Evolutionary conservation across 352 stramenopile species (phyloP).

Genomic region (Pelagophyceae sp.): DNA sequence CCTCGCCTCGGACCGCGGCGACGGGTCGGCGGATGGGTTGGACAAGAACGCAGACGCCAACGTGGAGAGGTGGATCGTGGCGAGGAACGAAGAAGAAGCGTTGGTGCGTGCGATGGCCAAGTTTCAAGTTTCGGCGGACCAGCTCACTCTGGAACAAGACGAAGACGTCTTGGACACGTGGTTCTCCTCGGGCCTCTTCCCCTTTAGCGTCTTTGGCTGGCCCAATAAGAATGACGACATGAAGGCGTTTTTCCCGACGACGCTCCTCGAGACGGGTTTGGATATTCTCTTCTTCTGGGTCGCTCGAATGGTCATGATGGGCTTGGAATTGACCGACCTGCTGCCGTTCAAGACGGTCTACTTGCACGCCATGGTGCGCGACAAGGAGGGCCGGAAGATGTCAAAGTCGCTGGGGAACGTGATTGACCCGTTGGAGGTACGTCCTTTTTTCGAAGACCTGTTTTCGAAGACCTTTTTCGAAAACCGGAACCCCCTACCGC

Average conservation of each 20-base stretch:
- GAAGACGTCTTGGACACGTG: constrained; percentile 99
- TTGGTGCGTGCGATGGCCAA: constrained; percentile 62
- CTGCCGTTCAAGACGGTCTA: constrained; percentile 97
- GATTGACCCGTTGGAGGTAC: constrained; percentile 95
- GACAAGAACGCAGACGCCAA: constrained; percentile 48
- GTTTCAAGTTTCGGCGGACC: constrained; percentile 52
- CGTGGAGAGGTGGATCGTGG: constrained; percentile 87
- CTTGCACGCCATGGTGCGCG: constrained; percentile 97
- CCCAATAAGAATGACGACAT: constrained; percentile 72
- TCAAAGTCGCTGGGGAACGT: constrained; percentile 99
- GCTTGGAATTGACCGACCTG: constrained; percentile 86
- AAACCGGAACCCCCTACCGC: no score
- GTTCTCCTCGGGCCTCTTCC: constrained; percentile 96
- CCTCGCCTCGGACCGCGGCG: constrained; percentile 1
- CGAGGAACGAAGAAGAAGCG: constrained; percentile 75
- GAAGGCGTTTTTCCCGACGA: constrained; percentile 74
- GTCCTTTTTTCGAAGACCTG: no score
- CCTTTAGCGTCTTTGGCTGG: constrained; percentile 85
- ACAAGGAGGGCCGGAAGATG: constrained; percentile 99
- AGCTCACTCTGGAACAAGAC: constrained; percentile 85
- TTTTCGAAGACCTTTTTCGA: not conserved
- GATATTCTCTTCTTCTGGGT: constrained; percentile 99
- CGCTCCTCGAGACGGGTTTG: constrained; percentile 81
- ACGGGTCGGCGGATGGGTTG: not conserved
- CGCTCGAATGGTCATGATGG: constrained; percentile 99